A percentile compares a stretch with the other conserved stretches of the same genome.
phyloP scores from a whole-genome alignment of 2,329 filamentous ascomycete species.

The Calonectria hongkongensis region DNA sequence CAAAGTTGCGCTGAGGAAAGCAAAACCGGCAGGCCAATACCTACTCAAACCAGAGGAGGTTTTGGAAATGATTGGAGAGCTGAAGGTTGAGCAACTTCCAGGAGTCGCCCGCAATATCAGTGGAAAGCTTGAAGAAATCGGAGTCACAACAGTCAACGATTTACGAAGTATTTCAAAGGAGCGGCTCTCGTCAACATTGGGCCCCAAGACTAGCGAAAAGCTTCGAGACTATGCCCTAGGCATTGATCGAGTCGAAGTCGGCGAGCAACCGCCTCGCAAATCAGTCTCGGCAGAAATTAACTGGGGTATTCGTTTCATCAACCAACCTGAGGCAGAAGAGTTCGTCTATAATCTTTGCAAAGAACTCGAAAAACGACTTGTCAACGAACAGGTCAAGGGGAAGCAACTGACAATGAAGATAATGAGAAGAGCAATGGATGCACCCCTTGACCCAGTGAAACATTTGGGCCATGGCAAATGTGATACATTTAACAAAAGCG shows the following conservation, averaged over 20 bases:
- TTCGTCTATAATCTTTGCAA: conserved; percentile 90
- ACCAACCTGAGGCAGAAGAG: conserved; percentile 92
- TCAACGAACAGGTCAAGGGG: conserved; percentile 90
- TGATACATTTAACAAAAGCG: conserved; percentile 93
- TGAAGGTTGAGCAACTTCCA: conserved; percentile 88
- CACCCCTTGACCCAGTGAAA: conserved; percentile 92
- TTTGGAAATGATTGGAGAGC: conserved; percentile 83
- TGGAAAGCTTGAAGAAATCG: conserved; percentile 90
- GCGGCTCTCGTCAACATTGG: conserved; percentile 81
- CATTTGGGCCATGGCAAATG: conserved; percentile 97
- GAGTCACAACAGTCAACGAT: conserved; percentile 88
- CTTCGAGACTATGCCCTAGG: conserved; percentile 93
- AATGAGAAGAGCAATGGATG: conserved; percentile 90
- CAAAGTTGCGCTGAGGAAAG: conserved; percentile 91
- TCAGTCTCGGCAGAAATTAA: conserved; percentile 98
- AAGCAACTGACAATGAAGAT: conserved; percentile 94
- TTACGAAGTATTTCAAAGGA: conserved; percentile 86
- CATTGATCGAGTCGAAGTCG: conserved; percentile 90
- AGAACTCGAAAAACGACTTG: conserved; percentile 86
- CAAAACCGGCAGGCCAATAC: conserved; percentile 95
- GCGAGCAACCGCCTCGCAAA: conserved; percentile 89
- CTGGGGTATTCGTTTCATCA: conserved; percentile 97
- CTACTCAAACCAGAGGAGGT: conserved; percentile 90
- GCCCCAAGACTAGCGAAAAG: conserved; percentile 94
- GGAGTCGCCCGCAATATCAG: conserved; percentile 95